Percentiles rank a stretch among this genome's conserved stretches.
Evolutionary conservation across 75 land plant species (phyloP).

Genomic region (Pinus taeda): DNA sequence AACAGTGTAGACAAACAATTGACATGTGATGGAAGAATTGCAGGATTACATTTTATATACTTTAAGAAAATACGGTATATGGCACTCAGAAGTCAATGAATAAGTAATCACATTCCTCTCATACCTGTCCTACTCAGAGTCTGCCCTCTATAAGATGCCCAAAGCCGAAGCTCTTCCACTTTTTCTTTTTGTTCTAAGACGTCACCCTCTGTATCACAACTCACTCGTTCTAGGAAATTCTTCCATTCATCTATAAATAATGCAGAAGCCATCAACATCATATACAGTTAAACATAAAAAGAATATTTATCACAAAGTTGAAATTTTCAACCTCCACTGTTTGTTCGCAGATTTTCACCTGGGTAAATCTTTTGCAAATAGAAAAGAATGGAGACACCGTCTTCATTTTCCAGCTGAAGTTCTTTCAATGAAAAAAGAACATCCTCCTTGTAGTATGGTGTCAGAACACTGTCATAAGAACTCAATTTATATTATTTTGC

Average conservation of each 20-base stretch:
- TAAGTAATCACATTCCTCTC: background rate
- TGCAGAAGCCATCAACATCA: background rate
- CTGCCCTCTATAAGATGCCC: conserved; percentile 99
- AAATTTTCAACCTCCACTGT: background rate
- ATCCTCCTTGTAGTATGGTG: conserved; percentile 93
- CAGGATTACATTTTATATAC: background rate
- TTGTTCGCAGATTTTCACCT: conserved; percentile 42
- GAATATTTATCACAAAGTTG: background rate
- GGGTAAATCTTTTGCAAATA: conserved; percentile 98
- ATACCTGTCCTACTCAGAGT: conserved; percentile 90
- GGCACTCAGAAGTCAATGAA: background rate
- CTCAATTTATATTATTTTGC: background rate
- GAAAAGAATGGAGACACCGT: conserved; percentile 92
- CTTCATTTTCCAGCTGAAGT: conserved; percentile 78
- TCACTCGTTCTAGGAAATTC: conserved; percentile 72
- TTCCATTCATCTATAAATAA: conserved; percentile 86
- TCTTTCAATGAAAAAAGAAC: conserved; percentile 64
- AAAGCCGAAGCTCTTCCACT: conserved; percentile 66
- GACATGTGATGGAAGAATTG: background rate
- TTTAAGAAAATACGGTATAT: background rate
- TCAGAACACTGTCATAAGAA: conserved; percentile 70
- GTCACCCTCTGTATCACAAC: conserved; percentile 41
- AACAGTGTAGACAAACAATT: background rate
- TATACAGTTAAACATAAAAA: background rate
- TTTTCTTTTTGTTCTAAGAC: conserved; percentile 32